Evolutionary conservation across 176 grass and related monocot genomes (phyloP), one percentile per base, ranked within the genome.

Genomic region (Hordeum vulgare): DNA sequence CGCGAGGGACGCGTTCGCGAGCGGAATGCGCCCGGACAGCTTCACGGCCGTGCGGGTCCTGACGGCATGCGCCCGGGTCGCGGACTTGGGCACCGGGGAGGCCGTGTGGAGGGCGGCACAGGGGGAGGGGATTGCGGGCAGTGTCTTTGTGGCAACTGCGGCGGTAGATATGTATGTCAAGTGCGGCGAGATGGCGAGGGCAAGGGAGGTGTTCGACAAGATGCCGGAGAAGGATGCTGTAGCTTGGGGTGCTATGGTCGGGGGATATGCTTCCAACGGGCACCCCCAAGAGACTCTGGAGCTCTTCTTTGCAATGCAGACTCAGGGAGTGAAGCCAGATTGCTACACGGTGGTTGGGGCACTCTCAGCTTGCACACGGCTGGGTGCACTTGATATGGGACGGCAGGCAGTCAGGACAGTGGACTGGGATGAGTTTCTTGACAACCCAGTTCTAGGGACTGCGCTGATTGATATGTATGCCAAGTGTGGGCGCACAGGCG

Each of bases 381-480:
- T 94, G 21, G 89, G 92, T 35, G 89, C 89, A 4, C 13, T 91
- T 76, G 84, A 89, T 82, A 41, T 94, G 61, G 92, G 92, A 53
- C 66, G 70, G 26, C 49, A 24, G 26, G 81, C 37, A 1, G 77
- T 77, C 3, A 3, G 11, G 25, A 70, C 74, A 70, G 20, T 94
- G n/a, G 74, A 91, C 14, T 39, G 61, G 71, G 63, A 85, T 27
- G 86, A 91, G 25, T 86, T 94, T 62, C 86, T 91, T 75, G 65
- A 44, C 42, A 91, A 91, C 42, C 86, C 86, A 36, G 78, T 94
- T 31, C 71, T 91, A 11, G 92, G 89, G 33, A 94, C 92, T 11
- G 86, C 92, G 1, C 58, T 94, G 29, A 91, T 94, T 1, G 87
- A 94, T 83, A 94, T 91, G 89, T 87, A 89, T 24, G 81, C 92